phyloP scores from a whole-genome alignment of 2,329 filamentous ascomycete species.

The Plenodomus lindquistii region DNA sequence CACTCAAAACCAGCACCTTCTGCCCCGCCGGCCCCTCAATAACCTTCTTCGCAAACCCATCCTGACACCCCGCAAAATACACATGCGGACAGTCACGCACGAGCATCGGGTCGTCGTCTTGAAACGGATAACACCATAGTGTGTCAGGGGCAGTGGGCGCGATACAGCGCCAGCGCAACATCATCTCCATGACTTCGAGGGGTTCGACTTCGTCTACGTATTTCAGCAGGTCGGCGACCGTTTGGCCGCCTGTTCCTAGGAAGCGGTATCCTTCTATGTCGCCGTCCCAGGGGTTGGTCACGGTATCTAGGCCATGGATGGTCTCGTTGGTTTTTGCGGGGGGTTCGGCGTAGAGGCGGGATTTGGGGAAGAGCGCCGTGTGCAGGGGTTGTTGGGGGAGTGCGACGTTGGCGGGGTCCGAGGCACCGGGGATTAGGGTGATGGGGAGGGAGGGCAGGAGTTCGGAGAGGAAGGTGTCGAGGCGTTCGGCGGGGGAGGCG shows the following conservation, averaged over 20 bases:
- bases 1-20: constrained; percentile 73
- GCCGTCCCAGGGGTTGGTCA: constrained; percentile 92
- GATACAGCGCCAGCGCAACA: constrained; percentile 87
- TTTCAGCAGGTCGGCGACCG: constrained; percentile 89
- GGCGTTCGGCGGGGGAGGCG: constrained; percentile 74
- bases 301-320: constrained; percentile 79
- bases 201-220: constrained; percentile 81
- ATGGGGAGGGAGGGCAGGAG: constrained; percentile 85
- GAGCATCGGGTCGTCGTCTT: constrained; percentile 90
- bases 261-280: constrained; percentile 89
- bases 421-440: constrained; percentile 81
- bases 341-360: constrained; percentile 67
- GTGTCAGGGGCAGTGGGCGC: constrained; percentile 97
- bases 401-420: constrained; percentile 86
- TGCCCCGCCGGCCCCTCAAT: constrained; percentile 70
- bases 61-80: constrained; percentile 87
- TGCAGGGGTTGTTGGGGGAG: constrained; percentile 94
- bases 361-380: constrained; percentile 81
- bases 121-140: constrained; percentile 94
- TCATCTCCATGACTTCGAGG: constrained; percentile 88
- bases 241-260: constrained; percentile 86
- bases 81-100: constrained; percentile 84
- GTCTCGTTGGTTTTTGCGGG: constrained; percentile 44
- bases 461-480: constrained; percentile 81
- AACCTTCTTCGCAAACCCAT: constrained; percentile 71